These are phyloP conservation scores for Steccherinum ochraceum DNA, from an alignment of 768 basidiomycete species.

Conservation along the genomic window DNA sequence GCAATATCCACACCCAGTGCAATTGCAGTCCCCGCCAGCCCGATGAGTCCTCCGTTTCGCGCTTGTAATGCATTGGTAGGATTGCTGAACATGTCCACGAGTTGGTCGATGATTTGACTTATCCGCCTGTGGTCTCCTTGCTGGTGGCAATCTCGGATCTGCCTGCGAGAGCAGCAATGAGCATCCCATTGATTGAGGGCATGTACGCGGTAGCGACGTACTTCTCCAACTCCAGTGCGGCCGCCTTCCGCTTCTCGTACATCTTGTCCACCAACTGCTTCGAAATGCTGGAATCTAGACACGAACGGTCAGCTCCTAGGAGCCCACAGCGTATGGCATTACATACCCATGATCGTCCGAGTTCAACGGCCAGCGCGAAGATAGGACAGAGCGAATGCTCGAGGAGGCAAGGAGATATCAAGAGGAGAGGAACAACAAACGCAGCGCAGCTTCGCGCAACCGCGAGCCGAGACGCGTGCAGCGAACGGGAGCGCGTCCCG, in stretches of 20 bases:
- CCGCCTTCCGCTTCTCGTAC: constrained; percentile 94
- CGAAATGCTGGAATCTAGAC: constrained; percentile 61
- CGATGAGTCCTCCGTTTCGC: constrained; percentile 92
- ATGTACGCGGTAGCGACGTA: constrained; percentile 35
- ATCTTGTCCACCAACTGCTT: constrained; percentile 88
- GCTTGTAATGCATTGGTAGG: constrained; percentile 79
- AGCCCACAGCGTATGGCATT: background rate
- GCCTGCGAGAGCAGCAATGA: constrained; percentile 37
- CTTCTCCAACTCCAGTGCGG: constrained; percentile 96
- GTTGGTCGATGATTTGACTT: constrained; percentile 83
- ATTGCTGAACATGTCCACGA: constrained; percentile 91
- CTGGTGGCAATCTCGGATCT: constrained; percentile 81
- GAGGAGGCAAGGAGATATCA: constrained; percentile 3
- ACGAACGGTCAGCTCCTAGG: background rate
- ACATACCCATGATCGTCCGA: constrained; percentile 16
- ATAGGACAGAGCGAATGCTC: constrained; percentile 3
- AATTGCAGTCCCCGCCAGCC: constrained; percentile 95
- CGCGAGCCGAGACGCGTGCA: background rate
- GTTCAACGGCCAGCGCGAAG: background rate
- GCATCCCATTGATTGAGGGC: no score
- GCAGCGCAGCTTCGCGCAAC: background rate
- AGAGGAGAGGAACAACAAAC: background rate
- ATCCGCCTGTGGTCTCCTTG: constrained; percentile 80
- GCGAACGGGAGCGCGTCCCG: background rate
- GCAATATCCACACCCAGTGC: constrained; percentile 91